These are phyloP conservation scores for Centaurea solstitialis DNA, from an alignment of 129 eudicot species.

Conservation along the genomic window DNA sequence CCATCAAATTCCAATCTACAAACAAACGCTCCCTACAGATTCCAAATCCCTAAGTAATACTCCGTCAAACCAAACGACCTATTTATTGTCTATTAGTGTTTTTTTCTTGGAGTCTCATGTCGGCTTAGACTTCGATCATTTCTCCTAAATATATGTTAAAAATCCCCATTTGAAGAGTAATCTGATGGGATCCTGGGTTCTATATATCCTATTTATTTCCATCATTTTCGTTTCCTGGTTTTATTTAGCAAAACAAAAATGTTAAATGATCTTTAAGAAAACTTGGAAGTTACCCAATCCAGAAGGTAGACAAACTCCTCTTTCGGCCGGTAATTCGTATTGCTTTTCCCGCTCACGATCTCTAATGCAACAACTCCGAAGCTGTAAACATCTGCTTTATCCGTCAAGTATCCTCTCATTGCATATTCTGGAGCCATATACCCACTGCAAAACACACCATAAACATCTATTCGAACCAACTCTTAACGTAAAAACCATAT, in stretches of 20 bases:
- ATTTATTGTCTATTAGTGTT: background rate
- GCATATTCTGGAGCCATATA: slow-evolving; percentile 53
- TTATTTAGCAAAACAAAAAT: background rate
- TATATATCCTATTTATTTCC: background rate
- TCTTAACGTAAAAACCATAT: slow-evolving; percentile 2
- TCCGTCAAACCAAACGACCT: background rate
- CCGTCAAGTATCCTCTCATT: slow-evolving; percentile 46
- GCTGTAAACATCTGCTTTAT: slow-evolving; percentile 67
- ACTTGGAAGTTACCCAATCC: slow-evolving; percentile 52
- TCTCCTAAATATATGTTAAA: background rate
- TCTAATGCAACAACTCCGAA: slow-evolving; percentile 55
- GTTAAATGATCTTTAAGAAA: background rate
- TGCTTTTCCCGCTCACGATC: slow-evolving; percentile 51
- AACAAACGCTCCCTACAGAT: too few species aligned
- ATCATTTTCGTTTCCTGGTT: background rate
- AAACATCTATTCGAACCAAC: background rate
- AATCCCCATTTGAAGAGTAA: background rate
- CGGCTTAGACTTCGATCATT: background rate
- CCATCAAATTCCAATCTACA: too few species aligned
- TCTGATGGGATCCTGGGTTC: background rate
- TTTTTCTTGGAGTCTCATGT: background rate
- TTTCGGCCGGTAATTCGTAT: slow-evolving; percentile 49
- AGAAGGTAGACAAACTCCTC: slow-evolving; percentile 65
- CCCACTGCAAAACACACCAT: slow-evolving; percentile 35
- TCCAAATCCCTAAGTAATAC: background rate